These are phyloP conservation scores for Candida tropicalis DNA, from an alignment of 1,139 yeast genomes.

Conservation along the genomic window DNA sequence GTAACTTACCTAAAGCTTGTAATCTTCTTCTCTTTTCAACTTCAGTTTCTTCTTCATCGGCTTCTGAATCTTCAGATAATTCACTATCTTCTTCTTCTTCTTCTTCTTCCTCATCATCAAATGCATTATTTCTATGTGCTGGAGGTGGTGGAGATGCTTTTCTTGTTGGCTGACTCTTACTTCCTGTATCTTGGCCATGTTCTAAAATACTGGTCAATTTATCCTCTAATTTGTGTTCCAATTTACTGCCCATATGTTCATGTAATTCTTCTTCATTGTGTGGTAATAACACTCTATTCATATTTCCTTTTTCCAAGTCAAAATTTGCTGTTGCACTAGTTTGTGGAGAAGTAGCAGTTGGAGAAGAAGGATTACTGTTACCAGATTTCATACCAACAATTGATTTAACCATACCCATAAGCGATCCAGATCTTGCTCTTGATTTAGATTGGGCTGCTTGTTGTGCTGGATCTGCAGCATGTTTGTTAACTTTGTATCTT, in stretches of 20 bases:
- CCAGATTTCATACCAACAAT: conserved; percentile 50
- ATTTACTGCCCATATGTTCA: conserved; percentile 14
- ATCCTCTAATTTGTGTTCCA: conserved; percentile 29
- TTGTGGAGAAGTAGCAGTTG: conserved; percentile 10
- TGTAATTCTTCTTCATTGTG: conserved; percentile 9
- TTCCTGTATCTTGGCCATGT: conserved; percentile 10
- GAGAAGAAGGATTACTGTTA: conserved; percentile 12
- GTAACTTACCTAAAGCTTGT: conserved; percentile 72
- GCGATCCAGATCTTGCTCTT: conserved; percentile 35
- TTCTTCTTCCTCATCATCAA: conserved; percentile 9
- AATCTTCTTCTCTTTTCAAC: conserved; percentile 76
- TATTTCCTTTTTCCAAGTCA: conserved; percentile 15
- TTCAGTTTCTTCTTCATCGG: conserved; percentile 59
- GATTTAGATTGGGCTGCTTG: conserved; percentile 8
- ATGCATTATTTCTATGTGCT: conserved; percentile 13
- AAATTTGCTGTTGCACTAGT: conserved; percentile 12
- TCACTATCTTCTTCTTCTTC: conserved; percentile 15
- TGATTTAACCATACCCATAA: conserved; percentile 49
- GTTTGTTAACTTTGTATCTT: conserved; percentile 73
- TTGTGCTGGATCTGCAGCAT: conserved; percentile 21
- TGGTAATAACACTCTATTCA: conserved; percentile 11
- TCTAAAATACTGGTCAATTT: conserved; percentile 29
- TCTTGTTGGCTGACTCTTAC: conserved; percentile 5
- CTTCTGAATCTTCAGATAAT: conserved; percentile 6
- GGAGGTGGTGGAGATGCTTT: conserved; percentile 16